These are phyloP conservation scores for Penicillium sp. DNA, from an alignment of 2,329 filamentous ascomycete species.

Conservation along the genomic window DNA sequence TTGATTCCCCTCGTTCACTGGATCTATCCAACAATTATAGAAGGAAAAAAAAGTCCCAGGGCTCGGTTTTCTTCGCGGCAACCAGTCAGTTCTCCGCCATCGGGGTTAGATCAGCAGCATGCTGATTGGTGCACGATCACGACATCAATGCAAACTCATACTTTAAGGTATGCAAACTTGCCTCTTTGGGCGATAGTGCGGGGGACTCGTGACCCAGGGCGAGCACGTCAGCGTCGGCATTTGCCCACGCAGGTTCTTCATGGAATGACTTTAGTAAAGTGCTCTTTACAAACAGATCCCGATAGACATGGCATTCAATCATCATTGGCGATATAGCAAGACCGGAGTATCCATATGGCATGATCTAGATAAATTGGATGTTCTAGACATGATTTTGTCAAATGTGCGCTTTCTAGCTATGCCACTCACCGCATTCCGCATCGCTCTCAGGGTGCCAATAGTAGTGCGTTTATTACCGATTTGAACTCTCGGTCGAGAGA, in stretches of 20 bases:
- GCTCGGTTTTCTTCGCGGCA: slow-evolving; percentile 16
- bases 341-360: neutral
- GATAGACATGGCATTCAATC: neutral
- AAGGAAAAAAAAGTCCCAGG: slow-evolving; percentile 20
- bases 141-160: slow-evolving; percentile 44
- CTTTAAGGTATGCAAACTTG: slow-evolving; percentile 29
- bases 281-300: neutral
- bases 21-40: slow-evolving; percentile 15
- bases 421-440: neutral
- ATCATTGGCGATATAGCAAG: neutral
- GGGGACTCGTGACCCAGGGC: slow-evolving; percentile 29
- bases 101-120: slow-evolving; percentile 35
- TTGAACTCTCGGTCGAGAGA: slow-evolving; percentile 5
- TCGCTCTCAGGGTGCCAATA: slow-evolving; percentile 12
- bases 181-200: slow-evolving; percentile 26
- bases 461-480: slow-evolving; percentile 16
- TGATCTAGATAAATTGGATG: neutral
- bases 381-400: neutral
- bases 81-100: slow-evolving; percentile 33
- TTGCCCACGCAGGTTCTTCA: slow-evolving; percentile 13
- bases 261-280: neutral
- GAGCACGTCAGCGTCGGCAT: slow-evolving; percentile 34
- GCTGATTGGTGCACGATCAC: slow-evolving; percentile 46
- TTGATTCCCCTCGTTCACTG: slow-evolving; percentile 14
- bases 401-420: neutral